Base-by-base conservation (phyloP, 2,329 filamentous ascomycete species). In the Fusarium keratoplasticum region DNA sequence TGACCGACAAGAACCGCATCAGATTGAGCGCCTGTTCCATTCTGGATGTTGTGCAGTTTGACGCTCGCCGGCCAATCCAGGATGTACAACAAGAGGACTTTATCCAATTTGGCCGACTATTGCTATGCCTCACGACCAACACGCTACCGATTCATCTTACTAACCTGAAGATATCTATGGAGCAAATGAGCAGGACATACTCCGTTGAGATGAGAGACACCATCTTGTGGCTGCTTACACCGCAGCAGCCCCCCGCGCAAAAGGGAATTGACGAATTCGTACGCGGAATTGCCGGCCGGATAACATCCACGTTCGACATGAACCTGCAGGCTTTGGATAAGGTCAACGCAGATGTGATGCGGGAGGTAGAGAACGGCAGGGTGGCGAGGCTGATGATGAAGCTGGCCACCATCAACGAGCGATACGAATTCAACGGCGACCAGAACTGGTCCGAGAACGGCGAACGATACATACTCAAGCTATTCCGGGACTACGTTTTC, bases 401-500 rank as follows among this genome's bases (percentile, higher is more conserved):
- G 81, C 86, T 99, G 47, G 94, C 94, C 70, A 89, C 94, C 67
- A 91, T 99, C 80, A 96, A 96, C 79, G 96, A 99, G 82, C 91
- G 96, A 13, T 94, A 93, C 1, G 96, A 98, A 79, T 93, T 93
- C 71, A 93, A 94, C 62, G 91, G 91, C 44, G 93, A 95, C 70
- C 86, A 88, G 0, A 87, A 90, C 58, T 99, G 96, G 96, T 94
- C 95, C 6, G 96, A 98, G 82, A 96, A 94, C 57, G 96, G 96
- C 29, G 95, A 98, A 78, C 91, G 95, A 31, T 98, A 98, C 81
- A 93, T 94, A 80, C 87, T 99, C 73, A 98, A 98, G 84, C 89
- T 99, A 10, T 98, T 98, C 86, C 91, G 96, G 59, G 96, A 99
- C 83, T 98, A 97, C 78, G 94, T 98, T 44, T 99, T 98, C 84